Evolutionary conservation across 225 moss, liverwort and hornwort genomes (phyloP).

Genomic region (Asterella californica): DNA sequence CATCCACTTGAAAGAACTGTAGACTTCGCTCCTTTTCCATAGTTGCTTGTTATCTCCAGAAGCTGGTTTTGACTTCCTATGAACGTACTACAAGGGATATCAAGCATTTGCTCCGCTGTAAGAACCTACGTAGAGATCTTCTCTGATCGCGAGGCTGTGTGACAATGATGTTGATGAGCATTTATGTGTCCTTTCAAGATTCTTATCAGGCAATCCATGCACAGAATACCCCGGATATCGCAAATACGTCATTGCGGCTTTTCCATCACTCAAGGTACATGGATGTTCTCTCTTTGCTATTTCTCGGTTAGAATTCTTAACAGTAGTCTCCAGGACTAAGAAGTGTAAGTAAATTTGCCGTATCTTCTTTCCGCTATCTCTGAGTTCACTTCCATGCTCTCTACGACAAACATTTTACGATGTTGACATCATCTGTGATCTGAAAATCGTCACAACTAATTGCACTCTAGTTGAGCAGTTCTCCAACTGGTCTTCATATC

Average conservation of each 20-base stretch:
- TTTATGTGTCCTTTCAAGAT: constrained; percentile 37
- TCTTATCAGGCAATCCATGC: constrained; percentile 90
- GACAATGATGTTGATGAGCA: neutral
- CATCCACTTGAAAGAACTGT: constrained; percentile 76
- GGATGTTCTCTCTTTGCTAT: neutral
- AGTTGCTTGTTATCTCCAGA: neutral
- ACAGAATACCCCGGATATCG: constrained; percentile 74
- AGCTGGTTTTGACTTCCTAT: neutral
- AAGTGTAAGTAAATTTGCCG: too few species aligned
- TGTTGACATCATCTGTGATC: neutral
- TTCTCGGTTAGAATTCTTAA: neutral
- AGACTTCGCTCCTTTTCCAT: constrained; percentile 12
- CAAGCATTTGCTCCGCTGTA: too few species aligned
- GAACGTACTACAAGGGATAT: too few species aligned
- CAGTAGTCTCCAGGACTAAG: too few species aligned
- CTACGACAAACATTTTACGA: neutral
- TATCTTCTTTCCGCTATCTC: neutral
- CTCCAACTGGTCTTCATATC: neutral
- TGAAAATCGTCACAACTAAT: neutral
- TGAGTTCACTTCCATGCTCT: neutral
- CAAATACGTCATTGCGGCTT: constrained; percentile 61
- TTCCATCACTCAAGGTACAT: constrained; percentile 69
- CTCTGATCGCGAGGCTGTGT: too few species aligned
- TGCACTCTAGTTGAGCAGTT: neutral
- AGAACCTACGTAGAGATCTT: too few species aligned